These are phyloP conservation scores for Fusarium torreyae DNA, from an alignment of 2,329 filamentous ascomycete species.

Conservation along the genomic window DNA sequence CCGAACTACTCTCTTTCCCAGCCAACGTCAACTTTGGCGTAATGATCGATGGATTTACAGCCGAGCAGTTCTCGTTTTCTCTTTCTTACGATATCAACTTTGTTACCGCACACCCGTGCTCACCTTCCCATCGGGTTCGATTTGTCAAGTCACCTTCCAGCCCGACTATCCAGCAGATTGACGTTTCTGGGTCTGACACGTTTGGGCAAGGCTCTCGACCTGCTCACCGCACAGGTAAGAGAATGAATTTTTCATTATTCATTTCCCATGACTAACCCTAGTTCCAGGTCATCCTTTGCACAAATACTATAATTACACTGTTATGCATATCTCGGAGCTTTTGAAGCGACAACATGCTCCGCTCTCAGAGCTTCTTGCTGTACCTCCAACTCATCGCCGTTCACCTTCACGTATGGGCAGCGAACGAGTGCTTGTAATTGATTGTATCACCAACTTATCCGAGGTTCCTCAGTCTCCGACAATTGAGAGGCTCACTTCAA, in stretches of 20 bases:
- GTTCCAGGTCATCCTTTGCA: constrained; percentile 72
- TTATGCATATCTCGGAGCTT: constrained; percentile 72
- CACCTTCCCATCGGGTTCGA: constrained; percentile 69
- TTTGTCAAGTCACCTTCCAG: constrained; percentile 73
- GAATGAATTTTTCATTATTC: neutral
- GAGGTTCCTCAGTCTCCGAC: constrained; percentile 66
- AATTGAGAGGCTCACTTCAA: constrained; percentile 54
- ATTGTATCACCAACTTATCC: constrained; percentile 72
- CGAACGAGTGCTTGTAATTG: constrained; percentile 69
- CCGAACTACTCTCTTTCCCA: constrained; percentile 55
- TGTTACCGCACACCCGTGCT: constrained; percentile 76
- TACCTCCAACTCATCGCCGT: constrained; percentile 53
- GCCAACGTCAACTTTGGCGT: constrained; percentile 56
- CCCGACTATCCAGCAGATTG: constrained; percentile 71
- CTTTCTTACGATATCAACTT: constrained; percentile 74
- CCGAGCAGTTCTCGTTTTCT: constrained; percentile 60
- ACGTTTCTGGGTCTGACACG: constrained; percentile 63
- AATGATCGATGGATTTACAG: constrained; percentile 57
- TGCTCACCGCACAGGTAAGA: constrained; percentile 64
- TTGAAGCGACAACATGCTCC: constrained; percentile 63
- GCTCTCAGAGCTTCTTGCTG: constrained; percentile 63
- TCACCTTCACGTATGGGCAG: constrained; percentile 46
- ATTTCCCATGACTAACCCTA: constrained; percentile 29
- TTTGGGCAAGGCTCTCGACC: constrained; percentile 62
- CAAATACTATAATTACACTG: constrained; percentile 73